Percentiles rank a stretch among this genome's conserved stretches.
Evolutionary conservation across 2,329 filamentous ascomycete genomes (phyloP).

Genomic region (Neobulgaria alba): DNA sequence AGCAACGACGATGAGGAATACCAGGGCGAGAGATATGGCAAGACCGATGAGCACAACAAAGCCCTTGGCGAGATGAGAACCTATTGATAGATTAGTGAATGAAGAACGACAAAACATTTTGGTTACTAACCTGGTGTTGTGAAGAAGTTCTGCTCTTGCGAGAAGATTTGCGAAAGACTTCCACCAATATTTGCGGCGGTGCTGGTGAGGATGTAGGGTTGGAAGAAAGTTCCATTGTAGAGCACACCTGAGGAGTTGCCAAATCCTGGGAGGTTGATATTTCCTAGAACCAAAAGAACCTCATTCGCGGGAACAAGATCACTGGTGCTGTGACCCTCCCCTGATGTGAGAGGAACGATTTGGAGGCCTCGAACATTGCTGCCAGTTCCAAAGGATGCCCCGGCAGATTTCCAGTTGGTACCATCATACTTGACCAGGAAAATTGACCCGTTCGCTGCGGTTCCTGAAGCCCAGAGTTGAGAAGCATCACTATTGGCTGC

Average conservation of each 20-base stretch:
- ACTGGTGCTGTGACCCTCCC: constrained; percentile 56
- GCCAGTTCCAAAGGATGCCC: constrained; percentile 50
- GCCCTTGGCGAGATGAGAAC: constrained; percentile 57
- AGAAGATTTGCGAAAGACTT: constrained; percentile 74
- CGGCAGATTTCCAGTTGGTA: constrained; percentile 58
- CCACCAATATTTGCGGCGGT: constrained; percentile 56
- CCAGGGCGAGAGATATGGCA: constrained; percentile 67
- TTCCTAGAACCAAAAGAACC: constrained; percentile 75
- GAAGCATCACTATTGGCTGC: constrained; percentile 63
- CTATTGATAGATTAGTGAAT: constrained; percentile 28
- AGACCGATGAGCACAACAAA: constrained; percentile 76
- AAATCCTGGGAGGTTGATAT: constrained; percentile 65
- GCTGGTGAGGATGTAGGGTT: constrained; percentile 73
- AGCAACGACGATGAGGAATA: constrained; percentile 67
- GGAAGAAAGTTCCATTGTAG: constrained; percentile 73
- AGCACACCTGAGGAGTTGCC: constrained; percentile 79
- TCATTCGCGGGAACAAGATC: constrained; percentile 58
- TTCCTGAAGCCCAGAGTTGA: constrained; percentile 77
- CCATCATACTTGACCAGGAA: constrained; percentile 82
- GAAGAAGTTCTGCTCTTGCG: constrained; percentile 74
- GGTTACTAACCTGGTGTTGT: constrained; percentile 49
- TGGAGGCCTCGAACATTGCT: constrained; percentile 74
- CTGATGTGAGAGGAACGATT: constrained; percentile 64
- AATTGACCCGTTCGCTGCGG: constrained; percentile 54
- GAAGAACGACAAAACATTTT: constrained; percentile 32